Conservation (phyloP, 2,329 filamentous ascomycete genomes). For the Talaromyces sp. region DNA sequence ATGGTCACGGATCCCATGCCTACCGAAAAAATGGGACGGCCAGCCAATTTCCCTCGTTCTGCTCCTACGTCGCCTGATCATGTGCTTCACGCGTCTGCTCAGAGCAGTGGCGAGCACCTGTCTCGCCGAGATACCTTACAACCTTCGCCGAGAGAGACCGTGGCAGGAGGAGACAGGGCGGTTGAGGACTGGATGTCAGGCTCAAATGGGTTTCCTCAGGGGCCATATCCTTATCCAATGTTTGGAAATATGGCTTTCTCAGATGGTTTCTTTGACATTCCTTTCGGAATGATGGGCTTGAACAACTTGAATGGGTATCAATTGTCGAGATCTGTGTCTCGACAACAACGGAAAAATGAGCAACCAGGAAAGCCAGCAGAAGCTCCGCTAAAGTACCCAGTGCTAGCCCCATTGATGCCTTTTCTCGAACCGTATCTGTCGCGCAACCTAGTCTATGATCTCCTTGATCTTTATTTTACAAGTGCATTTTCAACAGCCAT, state of each 20-base stretch:
- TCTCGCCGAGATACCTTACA: constrained; percentile 24
- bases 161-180: constrained; percentile 9
- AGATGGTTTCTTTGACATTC: constrained; percentile 15
- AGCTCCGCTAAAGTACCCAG: constrained; percentile 69
- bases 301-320: constrained; percentile 35
- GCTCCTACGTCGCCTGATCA: constrained; percentile 10
- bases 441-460: constrained; percentile 74
- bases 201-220: constrained; percentile 17
- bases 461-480: constrained; percentile 86
- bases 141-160: constrained; percentile 22
- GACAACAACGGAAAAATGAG: constrained; percentile 52
- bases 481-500: constrained; percentile 84
- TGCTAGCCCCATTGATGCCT: constrained; percentile 76
- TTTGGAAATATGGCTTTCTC: constrained; percentile 18
- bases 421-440: constrained; percentile 77
- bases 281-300: constrained; percentile 18
- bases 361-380: constrained; percentile 31
- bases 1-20: constrained; percentile 17
- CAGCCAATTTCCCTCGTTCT: constrained; percentile 12
- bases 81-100: constrained; percentile 29
- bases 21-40: constrained; percentile 7
- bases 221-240: constrained; percentile 13
- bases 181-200: constrained; percentile 20
- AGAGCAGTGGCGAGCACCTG: constrained; percentile 30
- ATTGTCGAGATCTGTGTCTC: constrained; percentile 54